Base-by-base conservation (phyloP, 306 rosid genomes). In the Pyrus communis region DNA sequence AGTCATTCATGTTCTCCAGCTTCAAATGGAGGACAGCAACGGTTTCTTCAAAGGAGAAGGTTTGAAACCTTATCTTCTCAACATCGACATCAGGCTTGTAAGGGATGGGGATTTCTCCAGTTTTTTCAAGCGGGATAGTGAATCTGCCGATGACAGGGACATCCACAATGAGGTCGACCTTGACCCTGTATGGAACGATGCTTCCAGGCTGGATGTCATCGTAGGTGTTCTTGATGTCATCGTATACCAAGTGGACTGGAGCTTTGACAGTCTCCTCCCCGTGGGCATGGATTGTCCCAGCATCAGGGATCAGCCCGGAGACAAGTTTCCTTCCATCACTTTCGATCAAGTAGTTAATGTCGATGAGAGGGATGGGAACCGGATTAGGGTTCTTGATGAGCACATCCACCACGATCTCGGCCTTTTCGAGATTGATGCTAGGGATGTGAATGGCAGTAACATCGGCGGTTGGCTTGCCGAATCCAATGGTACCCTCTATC, bases 391-490 rank as follows among this genome's bases (percentile, higher is more conserved):
- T 96, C 84, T 89, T 96, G 3, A 96, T 78, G 45, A 96, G 94
- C 79, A 96, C 88, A 82, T 96, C 99, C 64, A 93, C 87, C 55
- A 92, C 89, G 66, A 96, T 66, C 5, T 96, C 99, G 3, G 84
- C 93, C 85, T 76, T 88, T 31, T 96, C 88, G 23, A 96, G 90
- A 63, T 80, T 92, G 68, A 96, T 88, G 11, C 15, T 30, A 1
- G 93, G 91, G 84, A 96, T 77, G 85, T 89, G 98, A 54, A 96
- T 71, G 9, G 23, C 91, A 4, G 86, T 11, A 33, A 96, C 91
- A 82, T 96, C 99, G 0, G 98, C 99, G 7, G 90, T 88, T 4
- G 99, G 99, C 82, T 96, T 96, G 61, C 98, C 97, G 19, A 96
- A 91, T n/a, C 99, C 96, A 21, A 92, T 86, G 19, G 89, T 77